Percentiles rank a stretch among this genome's conserved stretches.
Conservation (phyloP, 192 early-diverging fungal species). For the Umbelopsis vinacea region DNA sequence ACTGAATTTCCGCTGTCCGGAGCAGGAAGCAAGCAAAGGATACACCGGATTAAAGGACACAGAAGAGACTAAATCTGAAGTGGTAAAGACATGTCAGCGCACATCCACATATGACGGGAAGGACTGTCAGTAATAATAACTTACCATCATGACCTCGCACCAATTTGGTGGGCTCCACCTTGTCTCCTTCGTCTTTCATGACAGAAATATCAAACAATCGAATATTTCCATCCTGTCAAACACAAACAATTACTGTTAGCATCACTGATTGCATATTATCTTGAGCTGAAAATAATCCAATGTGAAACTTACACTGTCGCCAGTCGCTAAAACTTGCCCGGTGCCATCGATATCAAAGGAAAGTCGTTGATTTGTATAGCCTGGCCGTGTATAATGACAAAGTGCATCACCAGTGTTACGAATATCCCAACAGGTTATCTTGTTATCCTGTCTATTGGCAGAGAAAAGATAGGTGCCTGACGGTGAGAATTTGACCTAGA, state of each 20-base stretch:
- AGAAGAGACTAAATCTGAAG: conserved; percentile 61
- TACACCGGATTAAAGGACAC: conserved; percentile 67
- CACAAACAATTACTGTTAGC: neutral
- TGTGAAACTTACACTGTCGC: conserved; percentile 52
- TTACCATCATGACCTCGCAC: conserved; percentile 26
- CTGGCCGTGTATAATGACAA: conserved; percentile 49
- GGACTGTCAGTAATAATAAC: neutral
- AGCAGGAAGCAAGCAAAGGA: conserved; percentile 68
- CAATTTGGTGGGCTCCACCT: neutral
- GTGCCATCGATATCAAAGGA: conserved; percentile 68
- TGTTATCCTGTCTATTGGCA: conserved; percentile 61
- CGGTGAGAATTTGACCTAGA: conserved; percentile 68
- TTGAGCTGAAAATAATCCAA: neutral
- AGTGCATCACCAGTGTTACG: conserved; percentile 72
- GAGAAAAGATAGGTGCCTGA: conserved; percentile 70
- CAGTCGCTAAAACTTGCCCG: conserved; percentile 64
- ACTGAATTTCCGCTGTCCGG: conserved; percentile 71
- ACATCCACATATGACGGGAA: neutral
- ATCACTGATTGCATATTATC: neutral
- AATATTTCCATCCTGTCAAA: conserved; percentile 49
- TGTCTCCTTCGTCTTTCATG: conserved; percentile 18
- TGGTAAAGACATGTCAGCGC: neutral
- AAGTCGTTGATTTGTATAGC: conserved; percentile 75
- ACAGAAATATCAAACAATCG: conserved; percentile 36
- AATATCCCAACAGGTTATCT: conserved; percentile 80